phyloP scores from a whole-genome alignment of 2,329 filamentous ascomycete genomes.

The Talaromyces sp. region DNA sequence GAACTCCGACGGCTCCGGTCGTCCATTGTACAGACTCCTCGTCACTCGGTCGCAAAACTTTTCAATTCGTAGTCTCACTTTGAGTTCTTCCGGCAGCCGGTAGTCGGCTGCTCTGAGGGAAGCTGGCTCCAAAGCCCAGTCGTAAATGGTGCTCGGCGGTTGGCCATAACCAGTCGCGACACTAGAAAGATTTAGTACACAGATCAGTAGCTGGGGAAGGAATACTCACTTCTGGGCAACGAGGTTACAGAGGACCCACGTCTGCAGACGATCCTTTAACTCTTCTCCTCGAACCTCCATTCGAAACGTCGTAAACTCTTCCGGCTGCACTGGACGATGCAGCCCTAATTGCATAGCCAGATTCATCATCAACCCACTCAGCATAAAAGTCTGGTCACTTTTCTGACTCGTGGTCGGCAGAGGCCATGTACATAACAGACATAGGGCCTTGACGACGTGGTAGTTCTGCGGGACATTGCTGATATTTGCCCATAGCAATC shows the following conservation, averaged over 20 bases:
- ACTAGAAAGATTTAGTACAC: conserved; percentile 33
- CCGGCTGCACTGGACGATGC: conserved; percentile 61
- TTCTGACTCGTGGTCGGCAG: conserved; percentile 61
- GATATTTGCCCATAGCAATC: conserved; percentile 60
- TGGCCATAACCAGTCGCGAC: conserved; percentile 65
- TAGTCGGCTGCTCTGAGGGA: conserved; percentile 47
- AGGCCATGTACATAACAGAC: conserved; percentile 63
- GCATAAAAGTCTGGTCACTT: conserved; percentile 62
- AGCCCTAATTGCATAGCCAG: conserved; percentile 64
- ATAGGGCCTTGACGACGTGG: conserved; percentile 62
- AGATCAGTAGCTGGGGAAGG: too few relatives aligned
- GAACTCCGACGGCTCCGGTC: conserved; percentile 53
- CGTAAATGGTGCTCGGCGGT: conserved; percentile 61
- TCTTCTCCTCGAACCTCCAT: conserved; percentile 59
- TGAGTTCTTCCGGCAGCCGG: conserved; percentile 50
- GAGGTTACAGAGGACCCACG: conserved; percentile 66
- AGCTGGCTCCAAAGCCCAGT: conserved; percentile 53
- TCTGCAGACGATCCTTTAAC: conserved; percentile 61
- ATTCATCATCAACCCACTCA: conserved; percentile 65
- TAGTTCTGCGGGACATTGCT: conserved; percentile 60
- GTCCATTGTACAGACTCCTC: conserved; percentile 56
- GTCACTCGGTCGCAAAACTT: conserved; percentile 60
- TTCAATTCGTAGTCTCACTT: conserved; percentile 55
- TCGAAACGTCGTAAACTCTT: conserved; percentile 51
- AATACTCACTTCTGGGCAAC: conserved; percentile 60